Evolutionary conservation across 176 grass and related monocot species (phyloP), one percentile per base, ranked within the genome.

Genomic region (Zizania latifolia): DNA sequence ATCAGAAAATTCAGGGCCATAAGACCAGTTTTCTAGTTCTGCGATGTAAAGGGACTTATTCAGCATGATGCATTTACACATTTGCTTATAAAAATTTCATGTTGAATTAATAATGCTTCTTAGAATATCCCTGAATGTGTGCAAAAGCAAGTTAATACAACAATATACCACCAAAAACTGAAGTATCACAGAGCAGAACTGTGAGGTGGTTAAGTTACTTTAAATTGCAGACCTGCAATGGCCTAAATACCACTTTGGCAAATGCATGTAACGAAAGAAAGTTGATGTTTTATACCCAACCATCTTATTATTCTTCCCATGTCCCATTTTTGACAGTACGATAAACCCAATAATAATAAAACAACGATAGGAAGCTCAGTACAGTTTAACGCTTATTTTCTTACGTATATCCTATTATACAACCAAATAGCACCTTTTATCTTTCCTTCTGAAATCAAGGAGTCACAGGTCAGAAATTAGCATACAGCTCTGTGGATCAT

Each of bases 401-500:
- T 68, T 17, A 26, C 61, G 13, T 17, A 22, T 29, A 82, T 82
- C 68, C 38, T 70, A 46, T 51, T 56, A 86, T 72, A 58, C 73
- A 79, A 86, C 41, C 60, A 86, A 84, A 83, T 69, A 81, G 83
- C 86, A 89, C 83, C 66, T 89, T 92, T 71, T 72, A 76, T 86
- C 48, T 83, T 88, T 77, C 58, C 82, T 86, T 88, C 75, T 77
- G 86, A 83, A 87, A 78, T 87, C 79, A 87, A 87, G 73, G 62
- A 65, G 34, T 78, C 68, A 87, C 37, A 86, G 74, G 62, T 85
- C 75, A 91, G 76, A 90, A 62, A 97, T 82, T 87, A 74, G 73
- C 93, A 87, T 97, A 97, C 94, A 97, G 80, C 90, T 93, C 68
- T 80, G 82, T 63, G 89, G 87, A 81, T 97, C 90, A 65, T 93